Percentiles rank a stretch among this genome's conserved stretches.
Evolutionary conservation across 371 early-diverging fungal species (phyloP).

Genomic region (Mucor saturninus): DNA sequence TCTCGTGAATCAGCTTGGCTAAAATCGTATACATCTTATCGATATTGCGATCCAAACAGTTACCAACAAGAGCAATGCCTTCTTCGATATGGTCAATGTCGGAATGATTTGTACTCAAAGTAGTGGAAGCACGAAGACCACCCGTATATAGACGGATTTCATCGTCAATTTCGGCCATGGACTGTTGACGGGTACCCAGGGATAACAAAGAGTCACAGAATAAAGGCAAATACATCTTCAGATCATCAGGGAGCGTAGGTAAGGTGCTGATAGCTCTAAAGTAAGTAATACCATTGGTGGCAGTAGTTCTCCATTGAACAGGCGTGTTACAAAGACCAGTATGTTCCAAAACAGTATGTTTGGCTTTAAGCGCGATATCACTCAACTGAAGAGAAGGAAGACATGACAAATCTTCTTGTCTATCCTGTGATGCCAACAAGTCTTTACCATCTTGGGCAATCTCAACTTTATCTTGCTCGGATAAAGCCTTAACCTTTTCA

Average conservation of each 20-base stretch:
- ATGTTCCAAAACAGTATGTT: constrained; percentile 70
- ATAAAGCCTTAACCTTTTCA: constrained; percentile 61
- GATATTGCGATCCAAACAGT: constrained; percentile 80
- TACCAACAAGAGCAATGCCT: constrained; percentile 62
- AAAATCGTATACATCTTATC: constrained; percentile 77
- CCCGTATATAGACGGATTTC: constrained; percentile 87
- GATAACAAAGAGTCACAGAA: constrained; percentile 83
- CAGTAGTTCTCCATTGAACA: constrained; percentile 79
- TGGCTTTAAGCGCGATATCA: constrained; percentile 73
- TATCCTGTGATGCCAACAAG: constrained; percentile 74
- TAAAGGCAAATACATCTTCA: constrained; percentile 78
- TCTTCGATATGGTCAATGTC: constrained; percentile 62
- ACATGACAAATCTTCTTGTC: constrained; percentile 76
- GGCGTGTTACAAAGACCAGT: constrained; percentile 62
- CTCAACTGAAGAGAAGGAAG: constrained; percentile 81
- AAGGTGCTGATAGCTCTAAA: constrained; percentile 72
- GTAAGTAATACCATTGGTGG: constrained; percentile 95
- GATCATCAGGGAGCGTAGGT: constrained; percentile 64
- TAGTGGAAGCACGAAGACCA: constrained; percentile 76
- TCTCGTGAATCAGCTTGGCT: constrained; percentile 68
- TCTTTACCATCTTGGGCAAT: constrained; percentile 67
- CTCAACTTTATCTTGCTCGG: constrained; percentile 59
- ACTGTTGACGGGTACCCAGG: constrained; percentile 77
- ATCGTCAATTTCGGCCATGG: constrained; percentile 88
- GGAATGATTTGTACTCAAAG: constrained; percentile 70